Evolutionary conservation across 352 stramenopile species (phyloP), one percentile per base, ranked within the genome.

Genomic region (Globisporangium polare): DNA sequence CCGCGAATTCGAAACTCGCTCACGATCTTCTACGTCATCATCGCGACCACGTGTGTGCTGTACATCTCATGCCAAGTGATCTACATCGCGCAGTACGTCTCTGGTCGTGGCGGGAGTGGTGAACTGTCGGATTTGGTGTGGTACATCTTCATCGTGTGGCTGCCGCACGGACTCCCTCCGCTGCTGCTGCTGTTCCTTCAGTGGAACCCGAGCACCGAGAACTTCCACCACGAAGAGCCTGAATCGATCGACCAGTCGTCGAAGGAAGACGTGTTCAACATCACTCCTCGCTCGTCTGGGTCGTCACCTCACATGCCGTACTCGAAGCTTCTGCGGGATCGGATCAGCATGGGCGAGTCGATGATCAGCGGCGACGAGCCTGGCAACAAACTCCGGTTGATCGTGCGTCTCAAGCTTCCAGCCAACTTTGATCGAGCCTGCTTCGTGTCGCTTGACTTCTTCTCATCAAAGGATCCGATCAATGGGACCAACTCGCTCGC

Each of bases 61-160:
- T 94, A 92, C 67, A 86, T 95, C 20, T 94, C 86, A 43, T 83
- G 84, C 5, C 84, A 94, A 67, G 83, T 95, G 22, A 95, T 95
- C 41, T 94, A 93, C 70, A 90, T 94, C 45, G 78, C 84, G 47
- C 86, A 93, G 68, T 95, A 94, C 68, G 66, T 91, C 7, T 89
- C 82, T 20, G 74, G 73, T 41, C 73, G 73, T 22, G 77, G 69
- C 12, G 69, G 83, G 29, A 74, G 77, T 50, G 82, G 75, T 46
- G 78, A 91, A 58, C 72, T 94, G 24, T 94, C 84, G 5, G 84
- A 93, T 50, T 69, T 83, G 17, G 78, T 95, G 15, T 95, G 85
- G 84, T 95, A 95, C 60, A 79, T 93, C 59, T 95, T 95, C 57
- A 91, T 92, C 22, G 73, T 95, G 27, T 95, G 86, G 86, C 67